Base-by-base conservation (phyloP, 129 eudicot genomes). In the Scalesia atractyloides region DNA sequence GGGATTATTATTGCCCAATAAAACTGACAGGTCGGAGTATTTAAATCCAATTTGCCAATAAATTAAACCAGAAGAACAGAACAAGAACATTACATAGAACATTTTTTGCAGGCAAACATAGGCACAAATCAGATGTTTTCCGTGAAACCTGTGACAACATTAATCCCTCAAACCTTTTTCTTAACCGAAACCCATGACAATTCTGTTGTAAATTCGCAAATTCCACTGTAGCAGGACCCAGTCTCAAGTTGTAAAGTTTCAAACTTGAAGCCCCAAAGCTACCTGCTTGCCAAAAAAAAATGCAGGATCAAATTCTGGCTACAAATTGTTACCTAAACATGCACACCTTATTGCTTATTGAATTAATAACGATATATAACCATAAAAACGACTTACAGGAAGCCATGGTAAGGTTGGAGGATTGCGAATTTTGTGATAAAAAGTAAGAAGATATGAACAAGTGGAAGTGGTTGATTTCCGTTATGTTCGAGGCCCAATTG, bases 241-340 rank as follows among this genome's bases (percentile, higher is more conserved):
- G 73, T 18, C 79, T 81, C 76, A 80, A 81, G 79, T 69, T 80
- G 52, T 72, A 58, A 67, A 82, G 64, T 22, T 70, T 77, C 65
- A 77, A 53, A 71, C 66, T 84, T 36, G 97, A 81, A 76, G 86
- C 77, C 81, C 91, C 93, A 59, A 83, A 86, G 54, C 86, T 72
- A 85, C 89, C 96, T 88, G 82, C 48, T 75, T 36, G 15, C 52
- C 52, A 78, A 70, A 11, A 15, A 16, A 9, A 17, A 61, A 73
- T 54, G n/a, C n/a, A n/a, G n/a, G n/a, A n/a, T n/a, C n/a, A n/a
- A n/a, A n/a, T n/a, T 41, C 73, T 34, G 63, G 22, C 64, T 54
- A 46, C 18, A 70, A 7, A 8, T 18, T 12, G 11, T 54, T 11
- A 54, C 34, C 20, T 7, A 9, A 15, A 20, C 9, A 49, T 20